Conservation (phyloP, 2,329 filamentous ascomycete genomes). For the Aspergillus ochraceoroseus region DNA sequence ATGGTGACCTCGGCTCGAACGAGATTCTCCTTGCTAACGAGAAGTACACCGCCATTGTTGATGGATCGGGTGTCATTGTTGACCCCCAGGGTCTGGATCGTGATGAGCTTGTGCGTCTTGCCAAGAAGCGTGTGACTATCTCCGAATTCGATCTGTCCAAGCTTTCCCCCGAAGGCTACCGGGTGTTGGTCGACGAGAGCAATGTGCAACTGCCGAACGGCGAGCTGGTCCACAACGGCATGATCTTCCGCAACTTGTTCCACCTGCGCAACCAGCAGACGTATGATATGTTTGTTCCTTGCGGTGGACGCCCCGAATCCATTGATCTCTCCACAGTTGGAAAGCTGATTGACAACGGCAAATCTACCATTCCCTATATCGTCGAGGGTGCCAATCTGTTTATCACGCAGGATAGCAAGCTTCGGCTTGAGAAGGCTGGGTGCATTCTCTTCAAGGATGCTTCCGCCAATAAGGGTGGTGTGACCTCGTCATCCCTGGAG, state of each 20-base stretch:
- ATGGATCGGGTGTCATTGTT: constrained; percentile 89
- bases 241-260: constrained; percentile 94
- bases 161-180: constrained; percentile 81
- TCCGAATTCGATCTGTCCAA: constrained; percentile 77
- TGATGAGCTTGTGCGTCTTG: constrained; percentile 75
- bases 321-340: constrained; percentile 85
- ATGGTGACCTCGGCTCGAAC: constrained; percentile 94
- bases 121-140: constrained; percentile 85
- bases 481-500: constrained; percentile 94
- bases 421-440: constrained; percentile 90
- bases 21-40: constrained; percentile 95
- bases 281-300: constrained; percentile 90
- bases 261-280: constrained; percentile 73
- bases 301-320: constrained; percentile 91
- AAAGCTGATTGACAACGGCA: constrained; percentile 86
- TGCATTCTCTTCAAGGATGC: constrained; percentile 97
- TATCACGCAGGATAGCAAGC: constrained; percentile 96
- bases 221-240: constrained; percentile 84
- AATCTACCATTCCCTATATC: constrained; percentile 82
- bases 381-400: constrained; percentile 98
- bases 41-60: constrained; percentile 92
- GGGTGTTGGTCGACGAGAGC: constrained; percentile 84
- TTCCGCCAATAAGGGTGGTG: constrained; percentile 96
- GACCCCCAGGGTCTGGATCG: constrained; percentile 86
- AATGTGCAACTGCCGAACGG: constrained; percentile 84